Percentiles rank a stretch among this genome's conserved stretches.
phyloP scores from a whole-genome alignment of 78 protist species.

The Speleostelium caveatum region DNA sequence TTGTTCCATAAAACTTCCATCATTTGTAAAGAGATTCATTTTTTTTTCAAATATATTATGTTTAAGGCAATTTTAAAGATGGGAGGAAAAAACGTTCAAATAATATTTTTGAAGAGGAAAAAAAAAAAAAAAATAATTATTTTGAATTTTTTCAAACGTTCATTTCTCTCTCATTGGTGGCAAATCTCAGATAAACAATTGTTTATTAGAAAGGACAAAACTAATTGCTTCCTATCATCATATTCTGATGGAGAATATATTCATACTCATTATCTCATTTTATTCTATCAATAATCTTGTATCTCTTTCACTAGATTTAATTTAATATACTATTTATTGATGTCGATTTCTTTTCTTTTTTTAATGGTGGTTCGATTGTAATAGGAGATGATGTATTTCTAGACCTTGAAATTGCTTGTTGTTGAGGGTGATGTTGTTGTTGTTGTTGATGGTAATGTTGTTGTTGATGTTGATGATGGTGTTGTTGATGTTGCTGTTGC shows the following conservation, averaged over 20 bases:
- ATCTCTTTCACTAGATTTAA: no score
- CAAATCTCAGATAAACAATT: no score
- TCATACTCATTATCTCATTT: no score
- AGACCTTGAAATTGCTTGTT: no score
- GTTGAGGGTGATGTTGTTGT: not conserved
- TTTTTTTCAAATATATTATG: not conserved
- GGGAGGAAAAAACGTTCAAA: not conserved
- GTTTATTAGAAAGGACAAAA: no score
- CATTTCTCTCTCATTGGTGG: not conserved
- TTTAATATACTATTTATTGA: no score
- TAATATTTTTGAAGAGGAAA: not conserved
- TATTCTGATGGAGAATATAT: no score
- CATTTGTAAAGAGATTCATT: conserved; percentile 74
- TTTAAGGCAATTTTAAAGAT: not conserved
- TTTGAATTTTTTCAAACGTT: not conserved
- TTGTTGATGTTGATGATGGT: not conserved
- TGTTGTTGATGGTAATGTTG: not conserved
- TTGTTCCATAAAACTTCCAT: conserved; percentile 81
- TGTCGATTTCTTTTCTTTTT: no score
- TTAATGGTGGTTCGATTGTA: no score
- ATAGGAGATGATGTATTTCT: no score
- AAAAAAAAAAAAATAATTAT: not conserved
- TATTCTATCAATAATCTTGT: no score
- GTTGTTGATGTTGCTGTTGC: not conserved
- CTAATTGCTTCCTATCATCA: no score